phyloP scores from a whole-genome alignment of 176 grass and related monocot species.

The Oropetium thomaeum region DNA sequence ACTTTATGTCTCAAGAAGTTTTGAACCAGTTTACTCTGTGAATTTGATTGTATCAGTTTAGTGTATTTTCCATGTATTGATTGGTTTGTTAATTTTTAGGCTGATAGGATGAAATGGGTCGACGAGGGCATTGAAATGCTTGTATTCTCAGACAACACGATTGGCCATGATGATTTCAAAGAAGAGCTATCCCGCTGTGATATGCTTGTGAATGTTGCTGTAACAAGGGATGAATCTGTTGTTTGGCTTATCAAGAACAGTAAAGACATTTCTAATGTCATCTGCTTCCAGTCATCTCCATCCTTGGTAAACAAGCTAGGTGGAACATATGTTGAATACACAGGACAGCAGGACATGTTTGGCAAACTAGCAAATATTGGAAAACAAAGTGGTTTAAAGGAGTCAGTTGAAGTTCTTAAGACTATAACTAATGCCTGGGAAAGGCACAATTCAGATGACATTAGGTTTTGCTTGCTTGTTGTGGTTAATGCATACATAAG shows the following conservation, averaged over 20 bases:
- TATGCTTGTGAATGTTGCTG: slow-evolving; percentile 74
- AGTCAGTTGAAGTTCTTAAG: slow-evolving; percentile 62
- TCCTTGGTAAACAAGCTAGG: slow-evolving; percentile 75
- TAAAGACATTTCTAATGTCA: slow-evolving; percentile 57
- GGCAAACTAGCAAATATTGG: slow-evolving; percentile 45
- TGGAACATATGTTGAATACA: slow-evolving; percentile 42
- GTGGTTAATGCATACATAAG: slow-evolving; percentile 78
- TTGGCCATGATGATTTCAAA: slow-evolving; percentile 32
- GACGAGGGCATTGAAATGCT: slow-evolving; percentile 85
- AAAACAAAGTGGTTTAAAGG: slow-evolving; percentile 32
- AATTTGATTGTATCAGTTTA: slow-evolving; percentile 11
- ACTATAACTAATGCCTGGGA: slow-evolving; percentile 83
- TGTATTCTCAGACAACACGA: slow-evolving; percentile 61
- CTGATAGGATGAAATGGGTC: slow-evolving; percentile 77
- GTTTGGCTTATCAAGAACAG: slow-evolving; percentile 56
- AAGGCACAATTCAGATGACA: slow-evolving; percentile 95
- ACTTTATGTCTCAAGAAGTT: neutral
- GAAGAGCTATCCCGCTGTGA: slow-evolving; percentile 51
- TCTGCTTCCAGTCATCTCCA: slow-evolving; percentile 85
- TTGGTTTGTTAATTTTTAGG: slow-evolving; percentile 42
- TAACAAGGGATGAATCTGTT: slow-evolving; percentile 49
- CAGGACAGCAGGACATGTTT: slow-evolving; percentile 53
- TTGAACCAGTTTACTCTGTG: neutral
- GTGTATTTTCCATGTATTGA: neutral
- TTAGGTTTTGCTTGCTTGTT: slow-evolving; percentile 86